These are phyloP conservation scores for Coprinopsis marcescibilis DNA, from an alignment of 768 basidiomycete species.

Conservation along the genomic window DNA sequence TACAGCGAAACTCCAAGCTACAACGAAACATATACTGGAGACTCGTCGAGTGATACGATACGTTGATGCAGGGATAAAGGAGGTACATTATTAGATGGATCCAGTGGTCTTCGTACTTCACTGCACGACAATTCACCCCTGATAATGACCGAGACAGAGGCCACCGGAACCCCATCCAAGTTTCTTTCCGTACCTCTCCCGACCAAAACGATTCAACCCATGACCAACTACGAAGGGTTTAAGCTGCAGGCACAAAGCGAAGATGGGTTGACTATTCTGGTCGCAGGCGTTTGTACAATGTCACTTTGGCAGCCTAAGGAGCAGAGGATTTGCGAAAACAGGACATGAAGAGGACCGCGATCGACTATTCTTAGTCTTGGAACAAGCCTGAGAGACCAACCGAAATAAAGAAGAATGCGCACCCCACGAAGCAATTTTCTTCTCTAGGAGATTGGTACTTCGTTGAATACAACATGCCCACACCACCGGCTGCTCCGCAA, in stretches of 20 bases:
- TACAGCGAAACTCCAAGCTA: no score
- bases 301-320: no score
- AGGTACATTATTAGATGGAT: constrained; percentile 1
- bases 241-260: constrained; percentile 7
- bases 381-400: no score
- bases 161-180: not conserved
- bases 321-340: no score
- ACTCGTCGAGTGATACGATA: not conserved
- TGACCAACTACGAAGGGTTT: not conserved
- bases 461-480: no score
- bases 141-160: constrained; percentile 19
- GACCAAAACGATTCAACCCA: not conserved
- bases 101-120: constrained; percentile 39
- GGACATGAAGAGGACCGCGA: no score
- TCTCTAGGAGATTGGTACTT: no score
- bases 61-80: not conserved
- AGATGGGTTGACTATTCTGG: not conserved
- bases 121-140: constrained; percentile 32
- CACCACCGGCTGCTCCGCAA: no score
- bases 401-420: no score
- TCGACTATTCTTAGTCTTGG: no score
- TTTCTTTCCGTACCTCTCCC: not conserved
- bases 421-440: no score
- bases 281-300: no score
- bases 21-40: constrained; percentile 10